Evolutionary conservation across 2,329 filamentous ascomycete genomes (phyloP).

Genomic region (Trichoderma sp.): DNA sequence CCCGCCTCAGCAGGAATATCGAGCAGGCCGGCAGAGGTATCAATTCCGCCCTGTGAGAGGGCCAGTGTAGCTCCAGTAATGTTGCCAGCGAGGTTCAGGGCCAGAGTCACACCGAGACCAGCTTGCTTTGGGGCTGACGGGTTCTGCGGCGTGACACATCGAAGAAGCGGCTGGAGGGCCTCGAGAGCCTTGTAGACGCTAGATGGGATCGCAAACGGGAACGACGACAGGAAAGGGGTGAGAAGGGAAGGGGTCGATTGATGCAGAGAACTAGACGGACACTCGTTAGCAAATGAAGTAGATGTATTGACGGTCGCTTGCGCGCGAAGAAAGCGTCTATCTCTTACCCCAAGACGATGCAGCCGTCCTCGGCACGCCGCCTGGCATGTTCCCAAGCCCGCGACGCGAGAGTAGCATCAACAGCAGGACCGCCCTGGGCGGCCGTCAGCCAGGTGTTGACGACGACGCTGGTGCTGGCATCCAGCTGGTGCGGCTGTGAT

Average conservation of each 20-base stretch:
- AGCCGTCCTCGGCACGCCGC: slow-evolving; percentile 91
- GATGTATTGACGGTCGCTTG: background rate
- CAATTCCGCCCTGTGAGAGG: slow-evolving; percentile 84
- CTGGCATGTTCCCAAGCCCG: slow-evolving; percentile 96
- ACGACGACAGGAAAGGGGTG: slow-evolving; percentile 75
- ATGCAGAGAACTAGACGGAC: slow-evolving; percentile 73
- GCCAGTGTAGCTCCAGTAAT: slow-evolving; percentile 75
- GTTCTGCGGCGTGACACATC: slow-evolving; percentile 86
- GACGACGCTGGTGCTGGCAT: slow-evolving; percentile 86
- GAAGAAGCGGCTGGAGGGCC: slow-evolving; percentile 82
- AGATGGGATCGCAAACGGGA: slow-evolving; percentile 78
- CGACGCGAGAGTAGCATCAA: slow-evolving; percentile 77
- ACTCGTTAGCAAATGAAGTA: background rate
- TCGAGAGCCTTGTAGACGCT: slow-evolving; percentile 78
- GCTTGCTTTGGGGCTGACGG: slow-evolving; percentile 81
- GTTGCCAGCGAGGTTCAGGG: slow-evolving; percentile 78
- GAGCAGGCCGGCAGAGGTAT: slow-evolving; percentile 78
- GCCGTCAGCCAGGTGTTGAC: slow-evolving; percentile 96
- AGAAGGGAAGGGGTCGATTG: slow-evolving; percentile 85
- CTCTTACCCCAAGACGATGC: slow-evolving; percentile 81
- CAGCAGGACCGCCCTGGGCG: slow-evolving; percentile 69
- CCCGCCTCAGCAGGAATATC: slow-evolving; percentile 78
- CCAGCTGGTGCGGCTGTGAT: slow-evolving; percentile 80
- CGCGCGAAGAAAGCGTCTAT: background rate
- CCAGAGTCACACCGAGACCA: slow-evolving; percentile 79